Evolutionary conservation across 2,329 filamentous ascomycete species (phyloP).

Genomic region (Elsinoe australis): DNA sequence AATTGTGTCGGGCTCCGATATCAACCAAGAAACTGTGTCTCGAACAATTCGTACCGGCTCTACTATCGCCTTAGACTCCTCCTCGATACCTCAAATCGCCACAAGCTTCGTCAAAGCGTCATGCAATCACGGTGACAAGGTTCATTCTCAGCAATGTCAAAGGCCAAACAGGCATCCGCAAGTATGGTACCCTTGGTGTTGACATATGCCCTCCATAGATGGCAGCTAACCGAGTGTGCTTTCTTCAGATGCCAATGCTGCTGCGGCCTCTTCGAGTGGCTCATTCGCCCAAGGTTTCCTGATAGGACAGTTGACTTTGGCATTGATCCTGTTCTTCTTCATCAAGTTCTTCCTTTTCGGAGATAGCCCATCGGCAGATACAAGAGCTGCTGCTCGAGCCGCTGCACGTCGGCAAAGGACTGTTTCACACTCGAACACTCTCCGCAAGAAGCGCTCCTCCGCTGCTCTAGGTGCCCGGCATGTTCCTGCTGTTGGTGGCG

Average conservation of each 20-base stretch:
- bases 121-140: too few species aligned
- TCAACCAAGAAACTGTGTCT: too few species aligned
- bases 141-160: slow-evolving; percentile 26
- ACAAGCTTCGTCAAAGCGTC: too few species aligned
- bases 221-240: neutral
- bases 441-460: slow-evolving; percentile 47
- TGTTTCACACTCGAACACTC: slow-evolving; percentile 52
- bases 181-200: slow-evolving; percentile 8
- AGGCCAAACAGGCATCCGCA: slow-evolving; percentile 27
- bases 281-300: slow-evolving; percentile 93
- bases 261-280: slow-evolving; percentile 17
- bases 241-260: neutral
- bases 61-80: too few species aligned
- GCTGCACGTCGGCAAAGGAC: slow-evolving; percentile 66
- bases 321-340: slow-evolving; percentile 83
- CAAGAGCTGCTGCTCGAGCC: slow-evolving; percentile 66
- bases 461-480: slow-evolving; percentile 49
- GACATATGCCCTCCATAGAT: neutral
- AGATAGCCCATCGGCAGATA: slow-evolving; percentile 76
- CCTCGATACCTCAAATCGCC: too few species aligned
- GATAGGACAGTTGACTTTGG: slow-evolving; percentile 85
- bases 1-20: too few species aligned
- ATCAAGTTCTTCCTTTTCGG: slow-evolving; percentile 99
- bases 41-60: too few species aligned
- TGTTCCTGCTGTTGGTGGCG: slow-evolving; percentile 35